A percentile compares a stretch with the other conserved stretches of the same genome.
Evolutionary conservation across 116 monocot genomes (phyloP).

Genomic region (Dioscorea cayenensis): DNA sequence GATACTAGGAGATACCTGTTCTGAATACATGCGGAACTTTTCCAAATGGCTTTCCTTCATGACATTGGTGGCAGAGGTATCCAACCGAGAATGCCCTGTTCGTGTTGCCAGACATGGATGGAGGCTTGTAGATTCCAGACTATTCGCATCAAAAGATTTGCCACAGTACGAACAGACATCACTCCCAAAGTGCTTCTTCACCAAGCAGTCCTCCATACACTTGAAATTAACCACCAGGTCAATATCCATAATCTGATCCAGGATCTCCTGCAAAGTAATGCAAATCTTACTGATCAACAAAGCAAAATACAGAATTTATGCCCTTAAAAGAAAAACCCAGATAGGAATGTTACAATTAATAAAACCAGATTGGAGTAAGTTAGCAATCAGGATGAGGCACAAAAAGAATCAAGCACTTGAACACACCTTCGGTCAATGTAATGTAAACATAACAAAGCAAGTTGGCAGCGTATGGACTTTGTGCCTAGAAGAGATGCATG

Average conservation of each 20-base stretch:
- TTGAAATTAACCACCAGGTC: conserved; percentile 91
- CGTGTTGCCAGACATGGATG: conserved; percentile 50
- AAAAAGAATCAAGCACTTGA: not conserved
- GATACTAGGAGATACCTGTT: conserved; percentile 40
- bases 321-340: too few relatives aligned
- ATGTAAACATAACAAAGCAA: too few relatives aligned
- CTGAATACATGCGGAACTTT: conserved; percentile 42
- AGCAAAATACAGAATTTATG: not conserved
- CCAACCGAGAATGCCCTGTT: conserved; percentile 27
- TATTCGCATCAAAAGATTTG: conserved; percentile 28
- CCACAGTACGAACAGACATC: conserved; percentile 61
- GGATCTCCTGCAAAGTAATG: conserved; percentile 55
- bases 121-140: conserved; percentile 32
- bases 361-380: too few relatives aligned
- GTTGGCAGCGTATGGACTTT: too few relatives aligned
- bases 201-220: conserved; percentile 42
- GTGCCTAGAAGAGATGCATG: too few relatives aligned
- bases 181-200: conserved; percentile 45
- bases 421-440: too few relatives aligned
- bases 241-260: conserved; percentile 76
- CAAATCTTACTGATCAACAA: not conserved
- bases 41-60: conserved; percentile 29
- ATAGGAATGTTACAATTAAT: too few relatives aligned
- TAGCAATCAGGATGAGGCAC: not conserved
- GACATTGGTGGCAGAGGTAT: conserved; percentile 22